Evolutionary conservation across 2,329 filamentous ascomycete genomes (phyloP).

Genomic region (Monilinia laxa): DNA sequence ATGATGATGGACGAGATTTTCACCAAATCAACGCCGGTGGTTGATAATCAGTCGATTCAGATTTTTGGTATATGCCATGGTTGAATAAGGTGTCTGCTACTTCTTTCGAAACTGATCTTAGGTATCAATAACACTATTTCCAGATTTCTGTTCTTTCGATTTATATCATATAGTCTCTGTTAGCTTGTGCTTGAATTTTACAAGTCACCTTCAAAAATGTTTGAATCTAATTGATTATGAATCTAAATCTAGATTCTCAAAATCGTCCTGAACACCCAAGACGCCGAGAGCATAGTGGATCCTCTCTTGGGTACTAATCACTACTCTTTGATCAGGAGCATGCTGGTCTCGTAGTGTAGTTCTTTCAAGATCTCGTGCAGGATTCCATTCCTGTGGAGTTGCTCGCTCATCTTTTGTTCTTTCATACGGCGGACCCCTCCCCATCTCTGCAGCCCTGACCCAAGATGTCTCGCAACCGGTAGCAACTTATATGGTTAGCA

Average conservation of each 20-base stretch:
- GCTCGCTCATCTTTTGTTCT: conserved; percentile 45
- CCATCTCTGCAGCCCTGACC: conserved; percentile 70
- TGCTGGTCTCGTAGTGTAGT: conserved; percentile 45
- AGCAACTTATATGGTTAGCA: conserved; percentile 51
- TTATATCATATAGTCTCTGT: background rate
- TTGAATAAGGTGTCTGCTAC: conserved; percentile 52
- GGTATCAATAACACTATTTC: too few species aligned
- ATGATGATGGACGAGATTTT: background rate
- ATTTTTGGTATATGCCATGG: conserved; percentile 44
- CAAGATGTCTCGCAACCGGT: conserved; percentile 82
- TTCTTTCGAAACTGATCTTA: conserved; percentile 46
- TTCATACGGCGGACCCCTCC: conserved; percentile 73
- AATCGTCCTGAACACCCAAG: conserved; percentile 73
- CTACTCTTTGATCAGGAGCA: conserved; percentile 54
- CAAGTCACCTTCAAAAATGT: background rate
- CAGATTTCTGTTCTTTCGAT: too few species aligned
- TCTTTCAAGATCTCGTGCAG: conserved; percentile 51
- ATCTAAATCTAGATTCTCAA: conserved; percentile 59
- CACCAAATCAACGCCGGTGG: conserved; percentile 49
- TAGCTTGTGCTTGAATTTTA: background rate
- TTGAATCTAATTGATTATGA: background rate
- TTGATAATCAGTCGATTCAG: conserved; percentile 56
- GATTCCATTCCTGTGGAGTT: conserved; percentile 48
- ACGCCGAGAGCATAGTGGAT: conserved; percentile 77
- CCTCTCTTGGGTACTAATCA: conserved; percentile 61